Conservation (phyloP, 495 filamentous ascomycete genomes). For the Trichodelitschia bisporula region DNA sequence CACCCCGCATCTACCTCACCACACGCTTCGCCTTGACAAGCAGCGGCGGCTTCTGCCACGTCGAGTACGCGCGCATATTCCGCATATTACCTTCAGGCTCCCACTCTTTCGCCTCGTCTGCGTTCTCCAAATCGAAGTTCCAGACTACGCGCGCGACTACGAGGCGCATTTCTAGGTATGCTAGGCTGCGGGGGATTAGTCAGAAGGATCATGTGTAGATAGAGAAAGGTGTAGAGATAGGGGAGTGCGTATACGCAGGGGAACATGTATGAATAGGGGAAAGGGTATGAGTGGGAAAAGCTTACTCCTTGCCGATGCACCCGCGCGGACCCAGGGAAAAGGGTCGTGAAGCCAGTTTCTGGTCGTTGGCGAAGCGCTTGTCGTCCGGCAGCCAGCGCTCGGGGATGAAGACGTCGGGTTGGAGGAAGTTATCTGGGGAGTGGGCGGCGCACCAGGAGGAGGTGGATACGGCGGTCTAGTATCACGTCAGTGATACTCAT, state of each 20-base stretch:
- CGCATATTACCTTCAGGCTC: conserved; percentile 7
- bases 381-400: conserved; percentile 6
- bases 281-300: conserved; percentile 4
- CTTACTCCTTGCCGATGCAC: conserved; percentile 11
- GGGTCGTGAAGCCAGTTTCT: conserved; percentile 5
- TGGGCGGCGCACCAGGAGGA: conserved; percentile 6
- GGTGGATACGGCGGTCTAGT: conserved; percentile 7
- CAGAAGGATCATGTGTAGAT: too few relatives aligned
- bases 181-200: conserved; percentile 12
- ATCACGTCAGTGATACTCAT: neutral
- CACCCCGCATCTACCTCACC: too few relatives aligned
- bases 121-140: conserved; percentile 21
- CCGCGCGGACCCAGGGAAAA: conserved; percentile 8
- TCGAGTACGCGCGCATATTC: conserved; percentile 8
- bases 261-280: too few relatives aligned
- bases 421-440: conserved; percentile 7
- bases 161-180: conserved; percentile 22
- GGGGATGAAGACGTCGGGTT: conserved; percentile 7
- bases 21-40: conserved; percentile 5
- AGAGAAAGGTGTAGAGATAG: too few relatives aligned
- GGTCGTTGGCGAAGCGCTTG: conserved; percentile 3
- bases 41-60: conserved; percentile 7
- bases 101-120: conserved; percentile 16
- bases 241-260: too few relatives aligned
- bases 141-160: conserved; percentile 18